Evolutionary conservation across 2,329 filamentous ascomycete species (phyloP).

Genomic region (Aspergillus intermedius): DNA sequence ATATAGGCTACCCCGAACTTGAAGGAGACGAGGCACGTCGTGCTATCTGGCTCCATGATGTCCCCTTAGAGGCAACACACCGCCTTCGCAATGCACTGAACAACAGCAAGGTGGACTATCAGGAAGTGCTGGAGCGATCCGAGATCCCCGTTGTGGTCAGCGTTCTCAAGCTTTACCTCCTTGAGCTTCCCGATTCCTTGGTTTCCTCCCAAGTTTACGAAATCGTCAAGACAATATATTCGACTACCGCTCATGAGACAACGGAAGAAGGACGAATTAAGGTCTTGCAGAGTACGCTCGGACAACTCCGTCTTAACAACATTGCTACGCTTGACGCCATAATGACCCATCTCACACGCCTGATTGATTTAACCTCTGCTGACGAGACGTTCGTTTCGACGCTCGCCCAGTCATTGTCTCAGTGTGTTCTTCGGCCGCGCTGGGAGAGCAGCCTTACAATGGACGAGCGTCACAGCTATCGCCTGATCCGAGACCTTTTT

Average conservation of each 20-base stretch:
- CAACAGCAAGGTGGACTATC: conserved; percentile 71
- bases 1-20: conserved; percentile 76
- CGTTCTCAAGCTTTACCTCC: conserved; percentile 84
- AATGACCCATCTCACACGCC: conserved; percentile 93
- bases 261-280: conserved; percentile 75
- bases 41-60: conserved; percentile 89
- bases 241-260: conserved; percentile 67
- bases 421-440: conserved; percentile 81
- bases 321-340: conserved; percentile 98
- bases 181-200: conserved; percentile 95
- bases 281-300: conserved; percentile 90
- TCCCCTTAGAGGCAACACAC: conserved; percentile 77
- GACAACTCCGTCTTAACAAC: conserved; percentile 89
- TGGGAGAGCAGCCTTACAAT: conserved; percentile 84
- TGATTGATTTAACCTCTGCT: conserved; percentile 94
- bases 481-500: conserved; percentile 85
- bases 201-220: conserved; percentile 98
- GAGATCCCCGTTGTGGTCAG: conserved; percentile 93
- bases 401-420: conserved; percentile 68
- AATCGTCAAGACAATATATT: conserved; percentile 96
- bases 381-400: conserved; percentile 76
- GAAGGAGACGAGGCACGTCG: conserved; percentile 92
- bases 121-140: conserved; percentile 74
- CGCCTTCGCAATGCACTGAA: conserved; percentile 77
- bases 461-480: conserved; percentile 89